Conservation (phyloP, 345 rosid species). For the Populus tremula region DNA sequence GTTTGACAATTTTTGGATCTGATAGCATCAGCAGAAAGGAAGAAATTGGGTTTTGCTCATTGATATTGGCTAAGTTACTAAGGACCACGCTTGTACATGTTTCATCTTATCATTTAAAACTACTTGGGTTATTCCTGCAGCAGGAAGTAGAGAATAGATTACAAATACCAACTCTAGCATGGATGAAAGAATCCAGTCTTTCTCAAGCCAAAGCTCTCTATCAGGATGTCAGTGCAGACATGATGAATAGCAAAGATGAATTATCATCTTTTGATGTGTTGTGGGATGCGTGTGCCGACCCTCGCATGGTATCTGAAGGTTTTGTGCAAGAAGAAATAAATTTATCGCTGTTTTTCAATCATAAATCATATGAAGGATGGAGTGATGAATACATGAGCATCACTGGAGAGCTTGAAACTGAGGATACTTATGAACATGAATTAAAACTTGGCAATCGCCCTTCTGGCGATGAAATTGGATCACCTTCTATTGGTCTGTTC, state of each 20-base stretch:
- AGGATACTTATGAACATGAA: slow-evolving; percentile 32
- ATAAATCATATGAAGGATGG: slow-evolving; percentile 54
- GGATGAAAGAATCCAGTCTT: slow-evolving; percentile 52
- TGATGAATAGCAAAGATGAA: slow-evolving; percentile 36
- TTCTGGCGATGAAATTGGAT: slow-evolving; percentile 33
- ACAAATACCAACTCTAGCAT: slow-evolving; percentile 47
- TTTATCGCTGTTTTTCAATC: slow-evolving; percentile 40
- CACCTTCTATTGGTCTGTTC: slow-evolving; percentile 36
- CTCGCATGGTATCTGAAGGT: slow-evolving; percentile 53
- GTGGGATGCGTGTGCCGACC: slow-evolving; percentile 69
- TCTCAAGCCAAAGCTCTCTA: slow-evolving; percentile 39
- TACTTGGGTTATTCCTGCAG: slow-evolving; percentile 48
- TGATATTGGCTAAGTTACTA: slow-evolving; percentile 46
- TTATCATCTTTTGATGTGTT: slow-evolving; percentile 39
- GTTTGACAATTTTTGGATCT: slow-evolving; percentile 33
- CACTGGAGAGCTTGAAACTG: slow-evolving; percentile 30
- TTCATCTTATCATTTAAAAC: slow-evolving; percentile 67
- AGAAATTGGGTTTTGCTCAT: slow-evolving; percentile 33
- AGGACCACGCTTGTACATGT: slow-evolving; percentile 43
- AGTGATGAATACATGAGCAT: slow-evolving; percentile 42
- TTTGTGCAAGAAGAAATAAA: slow-evolving; percentile 54
- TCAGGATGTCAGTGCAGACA: slow-evolving; percentile 36
- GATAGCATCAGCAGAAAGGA: slow-evolving; percentile 35
- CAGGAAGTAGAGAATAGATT: slow-evolving; percentile 54
- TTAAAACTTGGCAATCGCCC: slow-evolving; percentile 30